Base-by-base conservation (phyloP, 2,329 filamentous ascomycete species). In the Hypoxylon sp. region DNA sequence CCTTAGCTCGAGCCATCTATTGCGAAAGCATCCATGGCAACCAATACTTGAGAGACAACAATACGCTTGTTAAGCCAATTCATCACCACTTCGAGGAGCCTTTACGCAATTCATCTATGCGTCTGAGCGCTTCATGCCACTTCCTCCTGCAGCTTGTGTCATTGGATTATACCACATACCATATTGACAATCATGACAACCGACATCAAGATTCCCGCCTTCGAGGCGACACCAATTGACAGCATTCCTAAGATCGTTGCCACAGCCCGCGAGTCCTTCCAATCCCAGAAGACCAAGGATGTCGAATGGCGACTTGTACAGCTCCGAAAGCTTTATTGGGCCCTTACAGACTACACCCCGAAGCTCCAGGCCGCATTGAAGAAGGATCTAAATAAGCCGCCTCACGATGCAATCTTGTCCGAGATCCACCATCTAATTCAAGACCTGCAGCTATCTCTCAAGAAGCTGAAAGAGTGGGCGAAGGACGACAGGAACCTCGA, bases 271-370 rank as follows among this genome's bases (percentile, higher is more conserved):
- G 80, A 84, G 54, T 88, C 90, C n/a, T 98, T 93, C 81, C 85
- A 86, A 72, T 86, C 91, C 16, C 90, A 94, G 78, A 91, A 90
- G 81, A 97, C 94, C 45, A 93, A 93, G 76, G 86, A 92, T 58
- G 77, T 97, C 65, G 87, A 92, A 74, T 98, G 91, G 82, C 90
- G 96, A 69, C 84, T 94, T 68, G 85, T 88, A 58, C 96, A 98
- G 84, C 88, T 99, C 66, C 91, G 94, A 73, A 95, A 94, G 85
- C 89, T 98, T 61, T 98, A 97, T 84, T 98, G 96, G 96, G 94
- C 87, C 6, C 79, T 97, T 71, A 89, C 89, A 70, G 95, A 98
- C 83, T 90, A 92, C 77, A 85, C 89, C 61, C 83, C 88, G 47
- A 86, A 90, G 72, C 85, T 98, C 66, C 77, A 88, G 70, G 91